Percentiles rank a stretch among this genome's conserved stretches.
phyloP scores from a whole-genome alignment of 192 early-diverging fungal genomes.

The Entrophospora sp. region DNA sequence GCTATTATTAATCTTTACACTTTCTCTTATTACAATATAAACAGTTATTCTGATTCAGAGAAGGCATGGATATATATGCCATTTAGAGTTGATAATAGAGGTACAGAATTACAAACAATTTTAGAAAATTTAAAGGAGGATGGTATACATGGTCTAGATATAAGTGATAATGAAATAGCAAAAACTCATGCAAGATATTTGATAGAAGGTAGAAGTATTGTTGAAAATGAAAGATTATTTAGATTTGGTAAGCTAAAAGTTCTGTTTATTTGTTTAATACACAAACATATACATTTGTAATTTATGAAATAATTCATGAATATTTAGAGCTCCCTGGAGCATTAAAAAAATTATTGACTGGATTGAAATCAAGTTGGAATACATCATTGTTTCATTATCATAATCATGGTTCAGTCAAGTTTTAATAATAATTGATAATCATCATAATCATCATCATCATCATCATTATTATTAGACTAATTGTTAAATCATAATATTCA shows the following conservation, averaged over 20 bases:
- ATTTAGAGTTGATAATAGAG: constrained; percentile 68
- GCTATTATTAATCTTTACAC: too few relatives aligned
- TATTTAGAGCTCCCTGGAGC: constrained; percentile 96
- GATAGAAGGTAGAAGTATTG: constrained; percentile 73
- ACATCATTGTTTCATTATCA: constrained; percentile 94
- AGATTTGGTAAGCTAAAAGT: constrained; percentile 52
- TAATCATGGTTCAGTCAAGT: constrained; percentile 74
- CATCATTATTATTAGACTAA: background rate
- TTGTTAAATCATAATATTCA: background rate
- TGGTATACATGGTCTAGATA: constrained; percentile 71
- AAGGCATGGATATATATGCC: constrained; percentile 86
- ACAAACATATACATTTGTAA: background rate
- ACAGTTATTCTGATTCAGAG: constrained; percentile 65
- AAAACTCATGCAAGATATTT: constrained; percentile 95
- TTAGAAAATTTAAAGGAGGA: constrained; percentile 45
- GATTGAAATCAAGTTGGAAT: constrained; percentile 59
- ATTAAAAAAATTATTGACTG: constrained; percentile 73
- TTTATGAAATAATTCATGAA: too few relatives aligned
- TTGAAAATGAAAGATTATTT: constrained; percentile 80
- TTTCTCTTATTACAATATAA: too few relatives aligned
- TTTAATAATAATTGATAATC: background rate
- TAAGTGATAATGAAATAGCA: constrained; percentile 88
- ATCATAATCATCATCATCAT: too few relatives aligned
- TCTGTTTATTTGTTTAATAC: background rate
- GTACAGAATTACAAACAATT: constrained; percentile 60